Evolutionary conservation across 768 basidiomycete species (phyloP).

Genomic region (Boletellus ananiceps): DNA sequence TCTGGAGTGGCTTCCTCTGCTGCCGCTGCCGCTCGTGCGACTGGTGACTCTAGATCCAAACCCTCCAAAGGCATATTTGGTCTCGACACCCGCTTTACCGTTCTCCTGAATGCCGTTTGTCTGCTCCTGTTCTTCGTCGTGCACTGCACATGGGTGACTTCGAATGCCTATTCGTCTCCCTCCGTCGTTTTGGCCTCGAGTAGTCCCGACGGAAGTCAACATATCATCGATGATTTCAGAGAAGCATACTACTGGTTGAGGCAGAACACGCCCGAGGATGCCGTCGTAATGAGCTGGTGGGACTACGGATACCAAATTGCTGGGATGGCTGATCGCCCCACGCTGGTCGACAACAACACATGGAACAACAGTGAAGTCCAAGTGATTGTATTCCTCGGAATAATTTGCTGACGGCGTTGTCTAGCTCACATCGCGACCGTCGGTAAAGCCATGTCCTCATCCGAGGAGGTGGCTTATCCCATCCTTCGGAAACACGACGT

Average conservation of each 20-base stretch:
- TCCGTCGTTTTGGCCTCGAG: constrained; percentile 89
- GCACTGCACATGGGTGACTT: constrained; percentile 97
- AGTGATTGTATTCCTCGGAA: background rate
- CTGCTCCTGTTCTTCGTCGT: constrained; percentile 88
- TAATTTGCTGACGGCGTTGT: constrained; percentile 6
- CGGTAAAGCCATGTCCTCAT: constrained; percentile 94
- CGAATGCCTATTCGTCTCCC: constrained; percentile 93
- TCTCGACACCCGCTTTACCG: constrained; percentile 72
- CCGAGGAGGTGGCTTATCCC: constrained; percentile 94
- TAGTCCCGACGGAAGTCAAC: constrained; percentile 77
- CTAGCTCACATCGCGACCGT: constrained; percentile 96
- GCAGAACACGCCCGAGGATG: constrained; percentile 87
- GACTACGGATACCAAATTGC: constrained; percentile 99
- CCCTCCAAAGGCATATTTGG: constrained; percentile 68
- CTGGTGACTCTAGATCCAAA: constrained; percentile 9
- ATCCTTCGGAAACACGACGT: constrained; percentile 97
- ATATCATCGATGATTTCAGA: constrained; percentile 98
- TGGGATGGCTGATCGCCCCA: constrained; percentile 96
- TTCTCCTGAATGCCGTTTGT: constrained; percentile 68
- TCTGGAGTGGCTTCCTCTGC: constrained; percentile 35
- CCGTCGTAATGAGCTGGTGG: constrained; percentile 99
- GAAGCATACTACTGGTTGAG: constrained; percentile 99
- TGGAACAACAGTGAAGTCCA: constrained; percentile 93
- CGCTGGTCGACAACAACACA: constrained; percentile 97
- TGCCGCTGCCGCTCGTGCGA: constrained; percentile 20